Conservation (phyloP, 352 stramenopile species). For the Thalassiosira mediterranea region DNA sequence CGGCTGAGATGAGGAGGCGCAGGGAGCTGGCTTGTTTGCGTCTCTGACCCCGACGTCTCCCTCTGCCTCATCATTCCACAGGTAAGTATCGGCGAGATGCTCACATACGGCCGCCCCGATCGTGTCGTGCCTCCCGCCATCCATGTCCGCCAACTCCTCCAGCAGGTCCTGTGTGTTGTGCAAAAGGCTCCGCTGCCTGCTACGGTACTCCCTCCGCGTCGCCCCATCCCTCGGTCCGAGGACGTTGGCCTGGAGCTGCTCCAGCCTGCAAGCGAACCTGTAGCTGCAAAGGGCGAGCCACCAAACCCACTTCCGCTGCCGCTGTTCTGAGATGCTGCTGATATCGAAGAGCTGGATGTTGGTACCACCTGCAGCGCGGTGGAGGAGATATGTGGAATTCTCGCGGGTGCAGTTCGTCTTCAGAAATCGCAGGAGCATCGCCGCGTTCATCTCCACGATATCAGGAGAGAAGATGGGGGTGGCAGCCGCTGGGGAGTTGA, state of each 20-base stretch:
- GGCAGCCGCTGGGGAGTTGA: neutral
- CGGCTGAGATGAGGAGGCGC: slow-evolving; percentile 51
- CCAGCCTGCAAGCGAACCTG: slow-evolving; percentile 76
- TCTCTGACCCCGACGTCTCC: slow-evolving; percentile 24
- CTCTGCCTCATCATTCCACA: slow-evolving; percentile 46
- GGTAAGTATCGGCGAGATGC: slow-evolving; percentile 66
- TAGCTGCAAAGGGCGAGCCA: slow-evolving; percentile 80
- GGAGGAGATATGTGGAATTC: slow-evolving; percentile 78
- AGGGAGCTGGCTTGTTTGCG: slow-evolving; percentile 24
- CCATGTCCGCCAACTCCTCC: slow-evolving; percentile 79
- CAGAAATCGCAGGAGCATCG: slow-evolving; percentile 75
- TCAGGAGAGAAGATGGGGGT: slow-evolving; percentile 72
- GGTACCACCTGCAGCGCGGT: slow-evolving; percentile 56
- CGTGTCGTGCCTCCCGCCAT: slow-evolving; percentile 73
- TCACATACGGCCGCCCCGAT: slow-evolving; percentile 74
- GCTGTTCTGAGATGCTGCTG: slow-evolving; percentile 67
- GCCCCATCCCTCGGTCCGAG: slow-evolving; percentile 20
- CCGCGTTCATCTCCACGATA: slow-evolving; percentile 84
- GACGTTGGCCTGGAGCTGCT: slow-evolving; percentile 56
- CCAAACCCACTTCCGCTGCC: slow-evolving; percentile 82
- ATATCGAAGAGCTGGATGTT: slow-evolving; percentile 83
- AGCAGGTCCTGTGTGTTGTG: slow-evolving; percentile 76
- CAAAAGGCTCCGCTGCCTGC: slow-evolving; percentile 67
- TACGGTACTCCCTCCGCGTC: slow-evolving; percentile 64
- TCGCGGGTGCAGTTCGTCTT: slow-evolving; percentile 80